phyloP scores from a whole-genome alignment of 2,329 filamentous ascomycete species.

The Pyrenophora seminiperda region DNA sequence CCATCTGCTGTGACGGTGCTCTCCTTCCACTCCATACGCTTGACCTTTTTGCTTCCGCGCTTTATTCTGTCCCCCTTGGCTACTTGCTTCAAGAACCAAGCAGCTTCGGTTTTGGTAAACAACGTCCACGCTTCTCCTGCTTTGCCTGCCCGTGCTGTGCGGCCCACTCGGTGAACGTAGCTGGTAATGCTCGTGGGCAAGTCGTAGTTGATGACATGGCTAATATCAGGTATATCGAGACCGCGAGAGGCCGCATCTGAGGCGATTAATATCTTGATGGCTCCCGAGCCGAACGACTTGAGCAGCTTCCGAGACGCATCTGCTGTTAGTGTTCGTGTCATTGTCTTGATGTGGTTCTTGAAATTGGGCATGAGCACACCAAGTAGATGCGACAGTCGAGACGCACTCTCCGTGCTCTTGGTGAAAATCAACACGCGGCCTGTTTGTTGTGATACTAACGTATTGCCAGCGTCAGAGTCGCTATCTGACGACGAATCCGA shows the following conservation, averaged over 20 bases:
- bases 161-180: conserved; percentile 90
- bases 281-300: conserved; percentile 65
- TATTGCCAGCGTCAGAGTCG: conserved; percentile 17
- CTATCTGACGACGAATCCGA: conserved; percentile 15
- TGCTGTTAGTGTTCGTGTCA: conserved; percentile 79
- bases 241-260: conserved; percentile 93
- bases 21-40: conserved; percentile 51
- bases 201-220: conserved; percentile 93
- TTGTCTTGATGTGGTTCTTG: conserved; percentile 65
- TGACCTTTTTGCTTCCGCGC: conserved; percentile 53
- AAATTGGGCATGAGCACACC: conserved; percentile 67
- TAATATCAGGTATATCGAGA: conserved; percentile 78
- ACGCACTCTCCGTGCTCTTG: conserved; percentile 84
- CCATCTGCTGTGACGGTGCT: conserved; percentile 48
- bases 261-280: conserved; percentile 77
- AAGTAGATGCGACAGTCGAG: conserved; percentile 83
- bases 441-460: conserved; percentile 26
- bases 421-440: conserved; percentile 77
- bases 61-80: conserved; percentile 61
- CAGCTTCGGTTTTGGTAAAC: conserved; percentile 78
- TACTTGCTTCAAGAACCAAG: conserved; percentile 91
- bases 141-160: conserved; percentile 82
- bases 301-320: conserved; percentile 71
- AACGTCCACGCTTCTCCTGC: conserved; percentile 83
- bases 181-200: conserved; percentile 78